Percentiles rank a stretch among this genome's conserved stretches.
Evolutionary conservation across 306 rosid species (phyloP).

Genomic region (Dicorynia guianensis): DNA sequence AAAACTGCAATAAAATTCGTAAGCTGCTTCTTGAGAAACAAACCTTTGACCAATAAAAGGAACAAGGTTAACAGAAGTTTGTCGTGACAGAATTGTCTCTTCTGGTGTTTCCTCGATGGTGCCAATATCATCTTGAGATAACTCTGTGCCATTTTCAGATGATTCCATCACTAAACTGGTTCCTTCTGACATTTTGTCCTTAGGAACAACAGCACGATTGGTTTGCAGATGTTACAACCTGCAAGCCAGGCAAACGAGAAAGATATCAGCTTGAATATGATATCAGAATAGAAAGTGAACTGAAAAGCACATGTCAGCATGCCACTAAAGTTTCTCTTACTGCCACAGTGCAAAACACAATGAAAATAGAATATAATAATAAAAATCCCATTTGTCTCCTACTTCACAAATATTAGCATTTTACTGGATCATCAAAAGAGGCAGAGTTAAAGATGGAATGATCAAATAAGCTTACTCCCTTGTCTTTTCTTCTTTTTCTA

Average conservation of each 20-base stretch:
- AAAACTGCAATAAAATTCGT: slow-evolving; percentile 86
- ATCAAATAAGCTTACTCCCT: not conserved
- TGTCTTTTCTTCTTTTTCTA: not conserved
- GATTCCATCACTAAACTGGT: slow-evolving; percentile 69
- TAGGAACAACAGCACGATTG: slow-evolving; percentile 5
- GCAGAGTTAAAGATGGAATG: not conserved
- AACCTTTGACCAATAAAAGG: slow-evolving; percentile 87
- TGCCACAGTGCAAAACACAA: slow-evolving; percentile 10
- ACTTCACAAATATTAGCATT: not conserved
- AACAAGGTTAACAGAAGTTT: slow-evolving; percentile 80
- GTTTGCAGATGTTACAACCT: slow-evolving; percentile 43
- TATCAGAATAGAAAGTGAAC: slow-evolving; percentile 23
- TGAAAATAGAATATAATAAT: not conserved
- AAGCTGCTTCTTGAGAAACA: slow-evolving; percentile 88
- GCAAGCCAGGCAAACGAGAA: slow-evolving; percentile 22
- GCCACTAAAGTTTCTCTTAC: slow-evolving; percentile 24
- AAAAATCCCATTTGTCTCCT: not conserved
- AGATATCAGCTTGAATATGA: slow-evolving; percentile 13
- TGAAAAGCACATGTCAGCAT: not conserved
- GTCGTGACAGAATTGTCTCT: slow-evolving; percentile 77
- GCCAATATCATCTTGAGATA: slow-evolving; percentile 79
- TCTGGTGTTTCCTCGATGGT: slow-evolving; percentile 70
- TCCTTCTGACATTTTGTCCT: slow-evolving; percentile 66
- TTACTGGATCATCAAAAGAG: slow-evolving; percentile 3
- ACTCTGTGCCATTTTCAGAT: slow-evolving; percentile 77